Conservation (phyloP, 139 green algal genomes). For the Mychonastes homosphaera region DNA sequence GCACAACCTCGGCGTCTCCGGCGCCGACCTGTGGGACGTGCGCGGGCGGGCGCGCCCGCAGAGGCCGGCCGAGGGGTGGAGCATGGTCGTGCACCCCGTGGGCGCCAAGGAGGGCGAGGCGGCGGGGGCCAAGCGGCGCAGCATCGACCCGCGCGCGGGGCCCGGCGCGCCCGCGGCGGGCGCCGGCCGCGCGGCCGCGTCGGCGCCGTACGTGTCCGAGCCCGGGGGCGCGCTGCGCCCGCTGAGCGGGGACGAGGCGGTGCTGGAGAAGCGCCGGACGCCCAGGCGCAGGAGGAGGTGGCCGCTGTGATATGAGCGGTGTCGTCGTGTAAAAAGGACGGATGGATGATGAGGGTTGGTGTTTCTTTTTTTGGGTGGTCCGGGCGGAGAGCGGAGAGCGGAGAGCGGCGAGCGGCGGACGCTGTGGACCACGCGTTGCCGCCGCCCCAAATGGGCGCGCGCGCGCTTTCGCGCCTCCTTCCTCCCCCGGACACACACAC, state of each 20-base stretch:
- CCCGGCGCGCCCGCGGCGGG: neutral
- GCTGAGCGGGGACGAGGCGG: neutral
- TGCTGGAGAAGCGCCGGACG: neutral
- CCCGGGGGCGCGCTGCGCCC: neutral
- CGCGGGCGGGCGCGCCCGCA: neutral
- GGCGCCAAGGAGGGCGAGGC: conserved; percentile 2
- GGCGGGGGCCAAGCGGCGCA: too few species aligned
- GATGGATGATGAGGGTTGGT: too few species aligned
- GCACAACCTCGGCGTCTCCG: conserved; percentile 34
- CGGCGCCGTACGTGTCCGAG: neutral
- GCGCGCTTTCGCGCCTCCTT: too few species aligned
- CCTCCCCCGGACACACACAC: too few species aligned
- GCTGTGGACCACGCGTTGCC: too few species aligned
- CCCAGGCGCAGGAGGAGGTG: neutral
- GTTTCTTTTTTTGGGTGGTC: too few species aligned
- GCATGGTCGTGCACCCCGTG: conserved; percentile 13
- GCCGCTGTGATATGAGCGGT: too few species aligned
- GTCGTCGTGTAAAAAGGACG: too few species aligned
- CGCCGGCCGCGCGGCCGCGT: neutral
- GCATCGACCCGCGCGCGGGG: too few species aligned
- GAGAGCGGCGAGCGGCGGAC: too few species aligned
- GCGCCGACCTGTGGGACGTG: conserved; percentile 2
- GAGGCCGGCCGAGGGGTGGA: conserved; percentile 9
- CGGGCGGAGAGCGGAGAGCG: too few species aligned
- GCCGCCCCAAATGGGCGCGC: too few species aligned